Evolutionary conservation across 2,329 filamentous ascomycete species (phyloP), one percentile per base, ranked within the genome.

Genomic region (Capronia epimyces): DNA sequence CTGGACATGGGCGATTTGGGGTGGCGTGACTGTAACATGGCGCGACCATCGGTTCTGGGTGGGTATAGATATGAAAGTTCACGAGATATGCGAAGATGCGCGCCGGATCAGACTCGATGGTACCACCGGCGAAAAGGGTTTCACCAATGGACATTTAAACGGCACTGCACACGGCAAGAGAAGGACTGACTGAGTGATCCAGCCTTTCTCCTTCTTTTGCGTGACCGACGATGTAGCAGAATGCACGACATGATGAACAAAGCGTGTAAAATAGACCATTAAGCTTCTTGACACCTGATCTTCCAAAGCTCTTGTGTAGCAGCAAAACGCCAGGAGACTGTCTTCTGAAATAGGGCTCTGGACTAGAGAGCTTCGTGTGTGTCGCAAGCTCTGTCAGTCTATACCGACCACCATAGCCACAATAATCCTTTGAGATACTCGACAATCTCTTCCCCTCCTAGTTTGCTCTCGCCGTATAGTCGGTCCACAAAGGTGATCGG

Each of bases 401-500:
- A 89, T 57, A 89, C 86, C 73, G 84, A 88, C 65, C 87, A 71
- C 86, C 87, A 93, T 62, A 93, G 70, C 57, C 73, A 81, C 57
- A 90, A 68, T 31, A 93, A 85, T 2, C 87, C 87, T 76, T 95
- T 95, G 45, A 89, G 83, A 69, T 97, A 98, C 71, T 96, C 88
- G 49, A 94, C 87, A 71, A 98, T 96, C 78, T 98, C 93, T 65
- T 90, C 86, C 1, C 88, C 89, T 20, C 91, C 90, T 46, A 98
- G 77, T 78, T 97, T 98, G 67, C 84, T 89, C 75, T 95, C 91
- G 25, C 93, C 93, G 67, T 95, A 98, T 41, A 98, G 71, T 50
- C 93, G 82, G 69, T 98, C 94, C 34, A 97, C 93, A 69, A 98
- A 98, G 20, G 82, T 87, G 61, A 98, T 98, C 10, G 93, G 93